These are phyloP conservation scores for Earliella scabrosa DNA, from an alignment of 1,284 basidiomycete genomes.

Conservation along the genomic window DNA sequence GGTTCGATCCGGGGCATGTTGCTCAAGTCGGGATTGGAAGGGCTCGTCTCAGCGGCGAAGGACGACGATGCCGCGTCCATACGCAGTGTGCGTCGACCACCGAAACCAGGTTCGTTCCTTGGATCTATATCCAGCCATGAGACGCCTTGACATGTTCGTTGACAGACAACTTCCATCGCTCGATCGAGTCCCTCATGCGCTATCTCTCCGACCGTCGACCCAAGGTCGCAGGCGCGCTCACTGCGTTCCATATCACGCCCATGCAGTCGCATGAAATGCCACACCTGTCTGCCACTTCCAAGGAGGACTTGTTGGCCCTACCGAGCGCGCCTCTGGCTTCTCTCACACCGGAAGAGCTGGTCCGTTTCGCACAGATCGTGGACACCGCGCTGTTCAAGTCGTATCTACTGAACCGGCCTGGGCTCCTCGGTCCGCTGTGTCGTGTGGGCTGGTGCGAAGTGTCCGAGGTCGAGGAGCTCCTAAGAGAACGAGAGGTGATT, in stretches of 20 bases:
- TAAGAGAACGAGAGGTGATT: constrained; percentile 83
- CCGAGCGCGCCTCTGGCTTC: constrained; percentile 74
- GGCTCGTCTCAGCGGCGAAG: constrained; percentile 50
- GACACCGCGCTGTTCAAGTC: constrained; percentile 97
- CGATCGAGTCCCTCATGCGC: constrained; percentile 70
- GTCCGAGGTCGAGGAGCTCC: constrained; percentile 89
- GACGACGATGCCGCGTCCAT: constrained; percentile 69
- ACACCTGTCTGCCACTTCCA: constrained; percentile 67
- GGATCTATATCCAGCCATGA: no score
- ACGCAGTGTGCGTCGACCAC: constrained; percentile 38
- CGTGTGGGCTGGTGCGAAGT: constrained; percentile 97
- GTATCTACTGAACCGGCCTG: constrained; percentile 85
- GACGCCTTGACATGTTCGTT: no score
- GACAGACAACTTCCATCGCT: constrained; percentile 62
- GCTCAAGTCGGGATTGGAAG: constrained; percentile 56
- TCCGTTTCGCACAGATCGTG: constrained; percentile 90
- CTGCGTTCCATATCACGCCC: constrained; percentile 70
- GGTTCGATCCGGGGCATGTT: constrained; percentile 52
- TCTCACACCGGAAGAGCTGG: constrained; percentile 79
- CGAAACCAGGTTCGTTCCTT: constrained; percentile 13
- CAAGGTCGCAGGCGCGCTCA: constrained; percentile 79
- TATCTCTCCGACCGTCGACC: constrained; percentile 88
- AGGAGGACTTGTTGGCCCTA: constrained; percentile 74
- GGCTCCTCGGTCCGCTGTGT: constrained; percentile 86
- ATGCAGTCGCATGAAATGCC: constrained; percentile 67